A percentile compares a stretch with the other conserved stretches of the same genome.
These are phyloP conservation scores for Nevesoporus exiguus DNA, from an alignment of 768 basidiomycete species.

Conservation along the genomic window DNA sequence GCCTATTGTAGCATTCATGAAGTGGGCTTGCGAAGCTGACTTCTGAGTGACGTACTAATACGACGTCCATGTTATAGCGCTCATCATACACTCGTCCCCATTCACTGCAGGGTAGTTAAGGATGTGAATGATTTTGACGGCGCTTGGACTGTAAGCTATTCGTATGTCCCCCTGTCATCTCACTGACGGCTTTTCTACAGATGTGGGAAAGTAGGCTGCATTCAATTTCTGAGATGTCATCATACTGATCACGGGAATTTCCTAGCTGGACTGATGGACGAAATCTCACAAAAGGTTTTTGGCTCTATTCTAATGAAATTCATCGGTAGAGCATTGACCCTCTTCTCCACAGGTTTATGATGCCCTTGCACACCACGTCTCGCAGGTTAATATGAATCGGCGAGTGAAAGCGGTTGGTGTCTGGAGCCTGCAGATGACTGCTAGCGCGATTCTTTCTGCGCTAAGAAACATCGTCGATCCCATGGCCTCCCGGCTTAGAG, in stretches of 20 bases:
- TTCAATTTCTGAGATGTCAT: neutral
- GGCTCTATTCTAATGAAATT: neutral
- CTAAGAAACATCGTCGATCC: constrained; percentile 78
- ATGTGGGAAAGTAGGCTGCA: constrained; percentile 84
- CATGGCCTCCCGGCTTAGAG: constrained; percentile 28
- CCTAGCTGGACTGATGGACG: constrained; percentile 91
- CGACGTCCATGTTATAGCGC: constrained; percentile 48
- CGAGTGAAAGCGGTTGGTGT: constrained; percentile 86
- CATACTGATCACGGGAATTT: constrained; percentile 11
- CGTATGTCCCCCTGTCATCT: neutral
- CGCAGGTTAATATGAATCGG: constrained; percentile 83
- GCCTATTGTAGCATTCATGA: constrained; percentile 98
- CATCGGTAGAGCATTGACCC: neutral
- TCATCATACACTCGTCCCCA: constrained; percentile 91
- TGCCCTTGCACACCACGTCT: constrained; percentile 93
- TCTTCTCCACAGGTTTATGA: constrained; percentile 64
- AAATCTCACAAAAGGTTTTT: constrained; percentile 80
- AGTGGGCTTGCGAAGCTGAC: constrained; percentile 50
- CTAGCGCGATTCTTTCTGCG: constrained; percentile 77
- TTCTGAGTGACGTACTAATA: neutral
- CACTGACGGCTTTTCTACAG: constrained; percentile 36
- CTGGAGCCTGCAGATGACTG: constrained; percentile 95
- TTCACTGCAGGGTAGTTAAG: constrained; percentile 85
- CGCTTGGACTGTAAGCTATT: constrained; percentile 85
- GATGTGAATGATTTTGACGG: constrained; percentile 89